A percentile compares a stretch with the other conserved stretches of the same genome.
phyloP scores from a whole-genome alignment of 208 protist species.

The Histomonas meleagridis region DNA sequence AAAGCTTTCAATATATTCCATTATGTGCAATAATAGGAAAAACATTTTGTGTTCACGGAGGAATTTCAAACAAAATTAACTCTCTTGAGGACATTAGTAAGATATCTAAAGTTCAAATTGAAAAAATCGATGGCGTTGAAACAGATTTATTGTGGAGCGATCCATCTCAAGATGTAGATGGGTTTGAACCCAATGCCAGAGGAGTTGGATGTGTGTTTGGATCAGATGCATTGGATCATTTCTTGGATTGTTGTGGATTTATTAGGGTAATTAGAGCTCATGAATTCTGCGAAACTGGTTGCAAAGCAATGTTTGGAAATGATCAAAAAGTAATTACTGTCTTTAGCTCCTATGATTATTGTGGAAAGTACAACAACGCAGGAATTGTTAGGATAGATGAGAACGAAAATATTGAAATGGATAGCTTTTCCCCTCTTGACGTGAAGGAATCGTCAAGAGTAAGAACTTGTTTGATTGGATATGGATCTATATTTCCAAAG shows the following conservation, averaged over 20 bases:
- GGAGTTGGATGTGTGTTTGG: slow-evolving; percentile 68
- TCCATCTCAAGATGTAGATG: slow-evolving; percentile 7
- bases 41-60: slow-evolving; percentile 78
- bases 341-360: background rate
- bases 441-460: no score
- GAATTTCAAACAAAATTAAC: slow-evolving; percentile 58
- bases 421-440: no score
- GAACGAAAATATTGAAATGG: no score
- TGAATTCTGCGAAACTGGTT: slow-evolving; percentile 64
- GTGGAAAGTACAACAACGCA: background rate
- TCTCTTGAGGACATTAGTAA: slow-evolving; percentile 62
- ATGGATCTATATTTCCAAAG: no score
- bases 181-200: slow-evolving; percentile 41
- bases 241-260: slow-evolving; percentile 77
- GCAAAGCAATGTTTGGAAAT: slow-evolving; percentile 64
- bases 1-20: slow-evolving; percentile 71
- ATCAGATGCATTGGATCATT: slow-evolving; percentile 65
- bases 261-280: slow-evolving; percentile 82
- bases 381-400: no score
- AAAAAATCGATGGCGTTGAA: slow-evolving; percentile 42
- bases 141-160: slow-evolving; percentile 50
- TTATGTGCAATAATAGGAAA: slow-evolving; percentile 67
- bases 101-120: slow-evolving; percentile 70
- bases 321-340: slow-evolving; percentile 46
- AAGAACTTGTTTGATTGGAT: no score